These are phyloP conservation scores for Aspergillus cejpii DNA, from an alignment of 2,329 filamentous ascomycete species.

Conservation along the genomic window DNA sequence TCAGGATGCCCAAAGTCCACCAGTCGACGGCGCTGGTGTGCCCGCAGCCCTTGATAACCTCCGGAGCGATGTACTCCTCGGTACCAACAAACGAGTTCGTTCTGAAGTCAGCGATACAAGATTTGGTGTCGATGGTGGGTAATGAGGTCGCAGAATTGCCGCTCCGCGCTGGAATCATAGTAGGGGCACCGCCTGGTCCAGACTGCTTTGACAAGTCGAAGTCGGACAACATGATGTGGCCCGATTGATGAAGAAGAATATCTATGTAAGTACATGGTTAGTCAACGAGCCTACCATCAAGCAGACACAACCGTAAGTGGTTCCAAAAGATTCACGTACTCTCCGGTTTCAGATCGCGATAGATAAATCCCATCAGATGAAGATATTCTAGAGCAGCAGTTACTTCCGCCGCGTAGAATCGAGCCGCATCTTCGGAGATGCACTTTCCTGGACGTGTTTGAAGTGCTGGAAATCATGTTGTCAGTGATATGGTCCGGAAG, in stretches of 20 bases:
- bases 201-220: slow-evolving; percentile 98
- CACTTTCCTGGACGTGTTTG: slow-evolving; percentile 96
- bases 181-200: slow-evolving; percentile 87
- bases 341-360: slow-evolving; percentile 94
- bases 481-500: not conserved
- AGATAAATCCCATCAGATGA: slow-evolving; percentile 98
- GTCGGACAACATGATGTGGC: slow-evolving; percentile 98
- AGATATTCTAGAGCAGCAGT: slow-evolving; percentile 94
- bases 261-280: slow-evolving; percentile 53
- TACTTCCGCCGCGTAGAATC: slow-evolving; percentile 96
- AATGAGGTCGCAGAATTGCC: slow-evolving; percentile 79
- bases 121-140: slow-evolving; percentile 97
- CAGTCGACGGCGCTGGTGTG: slow-evolving; percentile 98
- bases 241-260: slow-evolving; percentile 96
- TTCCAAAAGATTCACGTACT: slow-evolving; percentile 54
- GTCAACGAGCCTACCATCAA: not conserved
- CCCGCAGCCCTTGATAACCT: slow-evolving; percentile 97
- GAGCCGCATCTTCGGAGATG: slow-evolving; percentile 90
- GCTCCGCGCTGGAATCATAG: slow-evolving; percentile 91
- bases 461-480: slow-evolving; percentile 51
- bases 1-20: slow-evolving; percentile 96
- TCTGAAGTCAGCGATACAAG: slow-evolving; percentile 95
- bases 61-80: slow-evolving; percentile 96
- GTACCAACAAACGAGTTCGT: slow-evolving; percentile 98
- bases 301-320: slow-evolving; percentile 1